Base-by-base conservation (phyloP, 176 grass and related monocot species). In the Aegilops longissima region DNA sequence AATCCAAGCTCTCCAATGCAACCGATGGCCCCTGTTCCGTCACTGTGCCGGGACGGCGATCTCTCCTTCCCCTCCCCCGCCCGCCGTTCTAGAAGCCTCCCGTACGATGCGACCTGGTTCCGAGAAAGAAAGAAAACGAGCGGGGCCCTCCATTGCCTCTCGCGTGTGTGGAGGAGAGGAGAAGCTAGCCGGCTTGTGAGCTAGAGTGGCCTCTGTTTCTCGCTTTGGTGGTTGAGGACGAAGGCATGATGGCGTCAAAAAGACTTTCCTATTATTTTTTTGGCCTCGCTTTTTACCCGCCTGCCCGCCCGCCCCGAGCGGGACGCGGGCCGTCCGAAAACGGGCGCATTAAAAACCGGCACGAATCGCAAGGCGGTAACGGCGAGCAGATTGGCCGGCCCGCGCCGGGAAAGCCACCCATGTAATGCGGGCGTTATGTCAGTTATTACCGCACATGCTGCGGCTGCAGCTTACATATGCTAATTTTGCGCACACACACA, bases 321-420 rank as follows among this genome's bases (percentile, higher is more conserved):
- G 10, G 10, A 12, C 52, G 35, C 24, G 36, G 73, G 39, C 20
- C 61, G 69, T 77, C 49, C 30, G 29, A 59, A 59, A 72, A 83
- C n/a, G 45, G 34, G 17, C 58, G 81, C 85, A 88, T 76, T 88
- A 77, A 84, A 76, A 25, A 54, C 52, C 40, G 82, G 86, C 86
- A 86, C 90, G 86, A 91, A 85, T 85, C 65, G 31, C 65, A 85
- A 91, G 82, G 78, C 77, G 0, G 56, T 66, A 84, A 39, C 42
- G 59, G 14, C 74, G 42, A 56, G 38, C 81, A 34, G 78, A 79
- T 90, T 35, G 42, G 74, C 18, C 80, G 80, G 54, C 62, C 4
- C 21, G 80, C 84, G n/a, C 73, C 58, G 89, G 74, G 84, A 82
- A 90, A 13, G 61, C 18, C 88, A 89, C 54, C 1, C 49, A 16